Evolutionary conservation across 768 basidiomycete genomes (phyloP).

Genomic region (Piloderma croceum): DNA sequence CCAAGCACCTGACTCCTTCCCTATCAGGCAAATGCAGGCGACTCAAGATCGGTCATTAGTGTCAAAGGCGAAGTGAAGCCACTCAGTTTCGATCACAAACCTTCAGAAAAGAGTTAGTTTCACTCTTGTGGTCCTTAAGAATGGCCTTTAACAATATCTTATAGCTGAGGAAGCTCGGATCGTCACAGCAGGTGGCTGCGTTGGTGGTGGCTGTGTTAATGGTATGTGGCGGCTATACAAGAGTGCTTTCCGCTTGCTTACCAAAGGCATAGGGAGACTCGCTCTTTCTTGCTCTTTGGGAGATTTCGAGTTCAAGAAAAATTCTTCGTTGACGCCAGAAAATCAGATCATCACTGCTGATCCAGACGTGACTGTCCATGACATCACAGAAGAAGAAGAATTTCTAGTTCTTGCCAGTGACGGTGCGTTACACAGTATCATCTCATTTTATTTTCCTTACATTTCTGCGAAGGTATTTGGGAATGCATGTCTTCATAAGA

Average conservation of each 20-base stretch:
- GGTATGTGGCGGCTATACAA: too few species aligned
- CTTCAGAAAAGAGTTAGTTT: conserved; percentile 70
- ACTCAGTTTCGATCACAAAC: conserved; percentile 94
- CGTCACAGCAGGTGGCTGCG: conserved; percentile 85
- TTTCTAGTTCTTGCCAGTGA: conserved; percentile 97
- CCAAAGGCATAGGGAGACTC: conserved; percentile 91
- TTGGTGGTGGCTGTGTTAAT: conserved; percentile 95
- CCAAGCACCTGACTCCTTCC: conserved; percentile 4
- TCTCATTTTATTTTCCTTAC: conserved; percentile 6
- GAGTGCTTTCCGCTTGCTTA: too few species aligned
- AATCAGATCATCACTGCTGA: conserved; percentile 92
- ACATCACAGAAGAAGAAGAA: conserved; percentile 85
- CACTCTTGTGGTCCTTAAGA: conserved; percentile 4
- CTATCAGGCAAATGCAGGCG: too few species aligned
- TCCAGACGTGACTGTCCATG: conserved; percentile 83
- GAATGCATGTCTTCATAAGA: conserved; percentile 94
- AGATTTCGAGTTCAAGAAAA: conserved; percentile 99
- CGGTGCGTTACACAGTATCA: conserved; percentile 64
- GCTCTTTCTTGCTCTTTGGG: conserved; percentile 94
- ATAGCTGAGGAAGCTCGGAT: conserved; percentile 86
- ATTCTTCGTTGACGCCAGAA: conserved; percentile 72
- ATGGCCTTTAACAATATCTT: too few species aligned
- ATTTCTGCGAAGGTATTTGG: conserved; percentile 81
- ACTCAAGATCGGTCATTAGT: conserved; percentile 82
- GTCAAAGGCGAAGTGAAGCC: conserved; percentile 82